phyloP scores from a whole-genome alignment of 768 basidiomycete genomes.

The Tricholoma saponaceum region DNA sequence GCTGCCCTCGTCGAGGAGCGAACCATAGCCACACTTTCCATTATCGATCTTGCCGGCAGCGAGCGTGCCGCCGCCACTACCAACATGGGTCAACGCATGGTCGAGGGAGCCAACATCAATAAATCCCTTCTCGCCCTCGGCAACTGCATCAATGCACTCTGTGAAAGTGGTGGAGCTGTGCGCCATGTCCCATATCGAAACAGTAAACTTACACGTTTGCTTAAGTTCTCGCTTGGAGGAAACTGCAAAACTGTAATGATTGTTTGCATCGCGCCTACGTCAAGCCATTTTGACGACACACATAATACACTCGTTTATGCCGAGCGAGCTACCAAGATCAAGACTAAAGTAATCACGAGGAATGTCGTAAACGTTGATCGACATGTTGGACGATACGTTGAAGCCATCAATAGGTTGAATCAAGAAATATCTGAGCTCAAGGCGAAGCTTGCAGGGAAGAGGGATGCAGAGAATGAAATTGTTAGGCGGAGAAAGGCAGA shows the following conservation, averaged over 20 bases:
- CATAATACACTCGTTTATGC: conserved; percentile 98
- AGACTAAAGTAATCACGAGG: conserved; percentile 93
- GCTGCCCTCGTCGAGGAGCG: conserved; percentile 78
- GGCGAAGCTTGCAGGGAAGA: conserved; percentile 74
- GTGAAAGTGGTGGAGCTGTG: conserved; percentile 83
- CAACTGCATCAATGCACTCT: conserved; percentile 98
- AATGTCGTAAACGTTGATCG: conserved; percentile 95
- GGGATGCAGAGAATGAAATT: conserved; percentile 57
- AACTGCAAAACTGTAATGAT: conserved; percentile 99
- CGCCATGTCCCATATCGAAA: conserved; percentile 97
- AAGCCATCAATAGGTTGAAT: conserved; percentile 88
- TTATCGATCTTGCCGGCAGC: conserved; percentile 97
- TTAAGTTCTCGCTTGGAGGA: conserved; percentile 97
- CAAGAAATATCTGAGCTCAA: conserved; percentile 82
- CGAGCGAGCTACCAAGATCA: conserved; percentile 96
- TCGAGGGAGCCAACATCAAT: conserved; percentile 99
- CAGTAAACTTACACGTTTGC: conserved; percentile 94
- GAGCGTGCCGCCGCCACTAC: conserved; percentile 94
- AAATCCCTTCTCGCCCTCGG: conserved; percentile 96
- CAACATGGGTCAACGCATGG: conserved; percentile 98
- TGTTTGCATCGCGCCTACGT: conserved; percentile 94
- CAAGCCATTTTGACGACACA: conserved; percentile 95
- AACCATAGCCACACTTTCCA: conserved; percentile 88
- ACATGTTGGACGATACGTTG: conserved; percentile 93
- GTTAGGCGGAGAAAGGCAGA: conserved; percentile 66